These are phyloP conservation scores for Kockiozyma suomiensis DNA, from an alignment of 805 yeast genomes.

Conservation along the genomic window DNA sequence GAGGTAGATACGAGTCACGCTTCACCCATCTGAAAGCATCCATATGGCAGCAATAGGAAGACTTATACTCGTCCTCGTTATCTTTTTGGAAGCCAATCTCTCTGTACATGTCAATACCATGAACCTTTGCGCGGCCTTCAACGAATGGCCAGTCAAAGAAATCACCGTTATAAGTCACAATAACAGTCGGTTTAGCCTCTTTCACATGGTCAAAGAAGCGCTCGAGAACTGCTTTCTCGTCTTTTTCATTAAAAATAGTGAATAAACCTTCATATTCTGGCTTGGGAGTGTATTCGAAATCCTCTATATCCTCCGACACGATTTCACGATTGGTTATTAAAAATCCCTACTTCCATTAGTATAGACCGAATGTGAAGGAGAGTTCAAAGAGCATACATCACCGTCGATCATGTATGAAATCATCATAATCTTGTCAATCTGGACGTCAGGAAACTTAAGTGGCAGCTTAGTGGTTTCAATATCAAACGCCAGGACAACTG, in stretches of 20 bases:
- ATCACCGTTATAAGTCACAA: slow-evolving; percentile 97
- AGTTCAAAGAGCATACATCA: slow-evolving; percentile 52
- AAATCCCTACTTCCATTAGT: slow-evolving; percentile 64
- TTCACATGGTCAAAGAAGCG: slow-evolving; percentile 88
- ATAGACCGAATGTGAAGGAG: too few species aligned
- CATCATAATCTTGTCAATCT: slow-evolving; percentile 95
- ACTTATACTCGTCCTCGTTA: slow-evolving; percentile 87
- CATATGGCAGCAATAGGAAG: slow-evolving; percentile 92
- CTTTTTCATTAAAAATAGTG: slow-evolving; percentile 84
- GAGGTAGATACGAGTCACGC: slow-evolving; percentile 95
- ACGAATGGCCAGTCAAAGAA: slow-evolving; percentile 99
- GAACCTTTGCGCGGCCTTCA: slow-evolving; percentile 79
- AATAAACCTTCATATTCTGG: slow-evolving; percentile 93
- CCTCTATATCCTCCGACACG: slow-evolving; percentile 91
- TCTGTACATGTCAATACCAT: slow-evolving; percentile 83
- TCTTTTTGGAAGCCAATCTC: slow-evolving; percentile 95
- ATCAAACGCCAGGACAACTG: slow-evolving; percentile 94
- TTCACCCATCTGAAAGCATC: slow-evolving; percentile 98
- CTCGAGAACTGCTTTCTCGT: slow-evolving; percentile 72
- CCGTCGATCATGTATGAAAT: slow-evolving; percentile 99
- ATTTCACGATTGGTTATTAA: slow-evolving; percentile 92
- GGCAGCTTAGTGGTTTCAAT: slow-evolving; percentile 98
- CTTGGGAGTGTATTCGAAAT: slow-evolving; percentile 95
- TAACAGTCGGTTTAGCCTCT: slow-evolving; percentile 91
- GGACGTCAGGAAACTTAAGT: slow-evolving; percentile 89